Base-by-base conservation (phyloP, 2,329 filamentous ascomycete species). In the Aspergillus sp. region DNA sequence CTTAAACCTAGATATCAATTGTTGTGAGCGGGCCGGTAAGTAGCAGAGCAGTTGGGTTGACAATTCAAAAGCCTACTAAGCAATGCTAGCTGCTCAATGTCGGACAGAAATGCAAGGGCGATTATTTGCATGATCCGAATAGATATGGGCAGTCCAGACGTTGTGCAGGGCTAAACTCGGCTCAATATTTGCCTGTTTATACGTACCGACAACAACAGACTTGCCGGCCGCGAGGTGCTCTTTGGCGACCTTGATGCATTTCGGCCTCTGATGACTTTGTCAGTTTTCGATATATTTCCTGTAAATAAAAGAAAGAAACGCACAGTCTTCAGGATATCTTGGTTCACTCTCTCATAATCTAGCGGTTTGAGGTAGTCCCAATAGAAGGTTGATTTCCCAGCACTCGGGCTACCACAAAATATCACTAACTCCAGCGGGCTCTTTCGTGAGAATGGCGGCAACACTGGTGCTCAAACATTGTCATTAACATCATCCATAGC, bases 351-450 rank as follows among this genome's bases (percentile, higher is more conserved):
- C 69, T 86, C 84, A 71, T 96, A 98, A 3, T 87, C 89, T 26
- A 95, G 76, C 22, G 89, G 89, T 70, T 92, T 81, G 36, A 98
- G 78, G 62, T 89, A 78, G 60, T 83, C 86, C 85, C 88, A 91
- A 76, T 89, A 97, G 68, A 95, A 96, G 0, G 91, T 93, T 39
- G 91, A 96, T 75, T 99, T 98, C 17, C 95, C 95, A 3, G 91
- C 86, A 1, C 90, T 93, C 0, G 95, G 95, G 48, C 90, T 91
- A 1, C 95, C 95, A 68, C 90, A 93, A 71, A 96, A 91, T 7
- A 98, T 74, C 22, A 98, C 84, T 13, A 98, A 78, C 55, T 97
- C 93, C 62, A 86, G 74, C 5, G 83, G 72, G 66, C 88, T 85
- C 51, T 80, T 83, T 75, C 87, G 91, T 47, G 82, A 79, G 62